These are phyloP conservation scores for Alternaria arbusti DNA, from an alignment of 2,329 filamentous ascomycete species.

Conservation along the genomic window DNA sequence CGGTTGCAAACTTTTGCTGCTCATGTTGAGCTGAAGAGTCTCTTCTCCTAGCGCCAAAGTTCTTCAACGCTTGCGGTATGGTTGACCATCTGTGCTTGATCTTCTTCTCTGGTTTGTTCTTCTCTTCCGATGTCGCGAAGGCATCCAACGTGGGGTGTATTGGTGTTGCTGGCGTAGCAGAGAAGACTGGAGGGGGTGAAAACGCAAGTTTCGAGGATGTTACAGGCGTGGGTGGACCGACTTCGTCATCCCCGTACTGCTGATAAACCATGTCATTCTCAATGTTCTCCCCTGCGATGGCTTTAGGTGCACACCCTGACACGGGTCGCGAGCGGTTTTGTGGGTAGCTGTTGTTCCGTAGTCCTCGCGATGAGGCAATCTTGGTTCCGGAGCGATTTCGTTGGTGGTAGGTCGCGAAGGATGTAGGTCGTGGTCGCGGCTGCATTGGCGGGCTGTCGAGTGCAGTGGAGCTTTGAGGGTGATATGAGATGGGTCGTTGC, in stretches of 20 bases:
- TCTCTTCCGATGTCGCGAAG: conserved; percentile 13
- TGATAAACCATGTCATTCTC: conserved; percentile 28
- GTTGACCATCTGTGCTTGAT: conserved; percentile 32
- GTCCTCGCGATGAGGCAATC: conserved; percentile 39
- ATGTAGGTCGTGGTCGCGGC: conserved; percentile 30
- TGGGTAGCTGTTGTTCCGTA: conserved; percentile 32
- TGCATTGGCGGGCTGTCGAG: conserved; percentile 25
- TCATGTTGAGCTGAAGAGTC: conserved; percentile 22
- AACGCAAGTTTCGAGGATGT: conserved; percentile 6
- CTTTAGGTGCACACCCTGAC: conserved; percentile 23
- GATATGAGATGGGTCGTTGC: conserved; percentile 22
- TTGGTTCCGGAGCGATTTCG: conserved; percentile 34
- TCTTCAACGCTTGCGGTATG: conserved; percentile 31
- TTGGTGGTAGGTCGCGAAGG: conserved; percentile 32
- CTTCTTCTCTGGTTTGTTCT: conserved; percentile 28
- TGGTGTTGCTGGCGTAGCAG: conserved; percentile 19
- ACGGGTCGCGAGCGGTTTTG: conserved; percentile 29
- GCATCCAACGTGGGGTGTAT: conserved; percentile 6
- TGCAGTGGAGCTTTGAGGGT: conserved; percentile 20
- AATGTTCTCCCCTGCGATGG: conserved; percentile 30
- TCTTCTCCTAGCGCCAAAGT: conserved; percentile 23
- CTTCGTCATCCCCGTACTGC: conserved; percentile 22
- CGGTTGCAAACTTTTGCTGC: conserved; percentile 8
- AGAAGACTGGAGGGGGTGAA: conserved; percentile 10
- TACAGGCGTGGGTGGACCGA: conserved; percentile 28